A percentile compares a stretch with the other conserved stretches of the same genome.
phyloP scores from a whole-genome alignment of 805 yeast genomes.

The Wilhelminamyces savonicus region DNA sequence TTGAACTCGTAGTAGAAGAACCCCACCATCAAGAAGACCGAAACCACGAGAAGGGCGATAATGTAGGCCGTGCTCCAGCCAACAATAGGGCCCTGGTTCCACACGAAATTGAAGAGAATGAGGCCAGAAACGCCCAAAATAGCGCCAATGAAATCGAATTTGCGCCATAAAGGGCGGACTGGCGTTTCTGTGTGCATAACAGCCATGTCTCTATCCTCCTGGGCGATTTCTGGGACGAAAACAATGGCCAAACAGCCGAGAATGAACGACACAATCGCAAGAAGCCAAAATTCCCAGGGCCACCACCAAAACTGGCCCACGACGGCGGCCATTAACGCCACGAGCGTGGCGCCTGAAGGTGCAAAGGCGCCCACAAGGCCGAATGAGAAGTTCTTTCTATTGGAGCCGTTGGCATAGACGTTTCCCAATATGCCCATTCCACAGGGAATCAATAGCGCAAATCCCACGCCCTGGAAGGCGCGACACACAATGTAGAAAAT shows the following conservation, averaged over 20 bases:
- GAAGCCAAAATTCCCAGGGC: constrained; percentile 56
- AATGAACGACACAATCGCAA: constrained; percentile 32
- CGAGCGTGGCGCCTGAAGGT: constrained; percentile 55
- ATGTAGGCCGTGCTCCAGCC: constrained; percentile 63
- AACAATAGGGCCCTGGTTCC: constrained; percentile 70
- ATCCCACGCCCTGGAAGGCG: constrained; percentile 61
- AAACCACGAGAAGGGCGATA: constrained; percentile 48
- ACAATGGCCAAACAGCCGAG: constrained; percentile 26
- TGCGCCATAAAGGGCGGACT: constrained; percentile 4
- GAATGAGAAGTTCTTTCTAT: constrained; percentile 48
- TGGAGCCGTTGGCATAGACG: constrained; percentile 35
- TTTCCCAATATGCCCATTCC: constrained; percentile 50
- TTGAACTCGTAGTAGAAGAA: constrained; percentile 48
- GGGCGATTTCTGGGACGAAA: constrained; percentile 28
- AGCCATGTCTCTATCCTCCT: constrained; percentile 3
- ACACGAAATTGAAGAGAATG: constrained; percentile 57
- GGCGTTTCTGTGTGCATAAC: constrained; percentile 5
- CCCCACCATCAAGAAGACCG: constrained; percentile 31
- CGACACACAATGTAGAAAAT: constrained; percentile 49
- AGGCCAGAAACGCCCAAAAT: constrained; percentile 52
- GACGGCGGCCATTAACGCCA: constrained; percentile 46
- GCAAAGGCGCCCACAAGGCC: constrained; percentile 54
- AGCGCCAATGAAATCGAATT: constrained; percentile 37
- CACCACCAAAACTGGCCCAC: constrained; percentile 44
- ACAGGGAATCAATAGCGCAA: constrained; percentile 54